Conservation (phyloP, 225 moss, liverwort and hornwort species). For the Thuidium tamariscinum region DNA sequence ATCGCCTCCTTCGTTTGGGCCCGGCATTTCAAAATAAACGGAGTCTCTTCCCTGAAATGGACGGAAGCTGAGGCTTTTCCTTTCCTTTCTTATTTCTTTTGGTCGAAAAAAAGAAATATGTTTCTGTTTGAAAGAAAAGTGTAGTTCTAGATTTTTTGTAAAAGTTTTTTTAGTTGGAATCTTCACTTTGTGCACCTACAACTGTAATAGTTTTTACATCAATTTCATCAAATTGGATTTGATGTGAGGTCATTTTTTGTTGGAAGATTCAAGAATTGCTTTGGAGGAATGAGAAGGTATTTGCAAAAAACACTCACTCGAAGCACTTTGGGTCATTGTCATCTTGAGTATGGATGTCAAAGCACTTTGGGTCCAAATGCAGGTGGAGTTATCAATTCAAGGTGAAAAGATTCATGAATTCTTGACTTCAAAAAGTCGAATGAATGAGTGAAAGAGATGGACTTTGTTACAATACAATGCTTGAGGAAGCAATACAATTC, state of each 20-base stretch:
- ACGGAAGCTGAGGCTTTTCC: no score
- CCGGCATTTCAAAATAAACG: not conserved
- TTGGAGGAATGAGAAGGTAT: not conserved
- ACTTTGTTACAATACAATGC: not conserved
- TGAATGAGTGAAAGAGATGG: not conserved
- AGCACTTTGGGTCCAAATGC: not conserved
- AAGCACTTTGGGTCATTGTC: not conserved
- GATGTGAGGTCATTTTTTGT: not conserved
- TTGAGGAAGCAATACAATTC: not conserved
- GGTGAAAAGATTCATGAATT: not conserved
- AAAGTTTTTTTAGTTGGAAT: no score
- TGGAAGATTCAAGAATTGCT: not conserved
- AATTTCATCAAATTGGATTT: not conserved
- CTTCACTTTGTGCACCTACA: not conserved
- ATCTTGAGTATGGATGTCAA: rapidly evolving
- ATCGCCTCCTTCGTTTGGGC: not conserved
- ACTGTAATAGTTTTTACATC: not conserved
- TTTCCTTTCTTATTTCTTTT: no score
- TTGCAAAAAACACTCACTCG: not conserved
- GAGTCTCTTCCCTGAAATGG: no score
- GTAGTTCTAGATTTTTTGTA: not conserved
- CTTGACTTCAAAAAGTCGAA: not conserved
- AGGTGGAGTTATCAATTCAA: rapidly evolving
- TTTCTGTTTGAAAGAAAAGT: no score
- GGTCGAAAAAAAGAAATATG: no score